phyloP scores from a whole-genome alignment of 805 yeast species.

The Kodamaea neixiangensis region DNA sequence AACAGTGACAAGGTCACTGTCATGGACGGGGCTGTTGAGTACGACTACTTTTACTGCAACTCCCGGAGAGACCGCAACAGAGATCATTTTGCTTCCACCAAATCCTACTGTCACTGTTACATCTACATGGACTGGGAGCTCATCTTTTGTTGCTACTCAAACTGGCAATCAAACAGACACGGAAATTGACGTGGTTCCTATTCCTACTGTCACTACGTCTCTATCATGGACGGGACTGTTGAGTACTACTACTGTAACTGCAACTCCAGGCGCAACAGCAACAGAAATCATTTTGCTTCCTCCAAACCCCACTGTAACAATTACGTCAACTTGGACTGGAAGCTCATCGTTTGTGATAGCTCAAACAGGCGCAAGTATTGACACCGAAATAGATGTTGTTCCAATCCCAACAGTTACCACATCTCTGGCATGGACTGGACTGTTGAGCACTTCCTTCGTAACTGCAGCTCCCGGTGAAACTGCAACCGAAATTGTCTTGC shows the following conservation, averaged over 20 bases:
- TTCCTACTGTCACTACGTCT: constrained; percentile 17
- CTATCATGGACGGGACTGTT: constrained; percentile 11
- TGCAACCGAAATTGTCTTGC: constrained; percentile 14
- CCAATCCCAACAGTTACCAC: constrained; percentile 19
- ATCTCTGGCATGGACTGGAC: constrained; percentile 20
- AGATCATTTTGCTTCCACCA: too few species aligned
- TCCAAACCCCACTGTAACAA: constrained; percentile 4
- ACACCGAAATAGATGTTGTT: constrained; percentile 14
- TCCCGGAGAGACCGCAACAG: too few species aligned
- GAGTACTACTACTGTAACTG: constrained; percentile 9
- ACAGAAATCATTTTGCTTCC: constrained; percentile 17
- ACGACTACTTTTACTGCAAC: too few species aligned
- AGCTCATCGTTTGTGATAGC: constrained; percentile 1
- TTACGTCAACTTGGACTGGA: background rate
- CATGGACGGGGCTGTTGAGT: too few species aligned
- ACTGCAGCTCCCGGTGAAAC: constrained; percentile 11
- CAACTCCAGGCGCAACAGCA: constrained; percentile 12
- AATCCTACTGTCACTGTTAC: constrained; percentile 11
- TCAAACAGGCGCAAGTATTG: constrained; percentile 8
- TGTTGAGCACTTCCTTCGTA: constrained; percentile 12
- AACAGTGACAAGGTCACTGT: too few species aligned
- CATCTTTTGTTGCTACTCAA: constrained; percentile 2
- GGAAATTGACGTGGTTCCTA: constrained; percentile 17
- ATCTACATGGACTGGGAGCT: constrained; percentile 7
- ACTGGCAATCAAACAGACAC: constrained; percentile 13